Evolutionary conservation across 192 early-diverging fungal species (phyloP).

Genomic region (Backusella australiensis): DNA sequence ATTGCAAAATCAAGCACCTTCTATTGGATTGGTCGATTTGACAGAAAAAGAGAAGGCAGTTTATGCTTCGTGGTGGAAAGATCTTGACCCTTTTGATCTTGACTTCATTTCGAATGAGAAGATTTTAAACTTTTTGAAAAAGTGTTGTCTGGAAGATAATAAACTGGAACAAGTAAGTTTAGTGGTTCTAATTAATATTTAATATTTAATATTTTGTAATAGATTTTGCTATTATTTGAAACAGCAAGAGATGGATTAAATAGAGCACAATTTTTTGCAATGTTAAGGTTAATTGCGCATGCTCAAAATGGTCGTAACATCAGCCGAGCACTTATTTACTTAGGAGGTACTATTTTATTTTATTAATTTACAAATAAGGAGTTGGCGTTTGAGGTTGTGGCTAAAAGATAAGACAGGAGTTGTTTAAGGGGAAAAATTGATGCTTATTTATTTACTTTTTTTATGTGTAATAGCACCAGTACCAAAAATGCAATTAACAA

Average conservation of each 20-base stretch:
- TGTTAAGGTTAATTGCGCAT: slow-evolving; percentile 36
- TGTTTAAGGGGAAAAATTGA: neutral
- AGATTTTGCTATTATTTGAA: slow-evolving; percentile 36
- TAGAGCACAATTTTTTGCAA: slow-evolving; percentile 34
- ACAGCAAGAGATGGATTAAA: slow-evolving; percentile 23
- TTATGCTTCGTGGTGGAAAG: slow-evolving; percentile 36
- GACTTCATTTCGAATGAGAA: slow-evolving; percentile 19
- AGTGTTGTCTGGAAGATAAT: slow-evolving; percentile 18
- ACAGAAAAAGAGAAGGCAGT: slow-evolving; percentile 15
- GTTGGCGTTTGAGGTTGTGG: neutral
- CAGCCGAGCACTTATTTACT: slow-evolving; percentile 25
- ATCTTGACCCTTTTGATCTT: slow-evolving; percentile 33
- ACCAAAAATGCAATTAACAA: neutral
- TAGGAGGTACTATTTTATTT: slow-evolving; percentile 27
- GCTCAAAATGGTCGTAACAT: slow-evolving; percentile 38
- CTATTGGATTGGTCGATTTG: neutral
- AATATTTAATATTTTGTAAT: neutral
- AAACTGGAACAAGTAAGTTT: slow-evolving; percentile 27
- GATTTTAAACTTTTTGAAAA: slow-evolving; percentile 24
- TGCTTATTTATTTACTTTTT: neutral
- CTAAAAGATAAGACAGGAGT: neutral
- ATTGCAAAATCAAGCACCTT: slow-evolving; percentile 3
- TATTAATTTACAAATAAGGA: neutral
- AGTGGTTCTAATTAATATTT: neutral
- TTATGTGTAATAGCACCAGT: neutral